Base-by-base conservation (phyloP, 2,329 filamentous ascomycete species). In the Sporothrix euskadiensis region DNA sequence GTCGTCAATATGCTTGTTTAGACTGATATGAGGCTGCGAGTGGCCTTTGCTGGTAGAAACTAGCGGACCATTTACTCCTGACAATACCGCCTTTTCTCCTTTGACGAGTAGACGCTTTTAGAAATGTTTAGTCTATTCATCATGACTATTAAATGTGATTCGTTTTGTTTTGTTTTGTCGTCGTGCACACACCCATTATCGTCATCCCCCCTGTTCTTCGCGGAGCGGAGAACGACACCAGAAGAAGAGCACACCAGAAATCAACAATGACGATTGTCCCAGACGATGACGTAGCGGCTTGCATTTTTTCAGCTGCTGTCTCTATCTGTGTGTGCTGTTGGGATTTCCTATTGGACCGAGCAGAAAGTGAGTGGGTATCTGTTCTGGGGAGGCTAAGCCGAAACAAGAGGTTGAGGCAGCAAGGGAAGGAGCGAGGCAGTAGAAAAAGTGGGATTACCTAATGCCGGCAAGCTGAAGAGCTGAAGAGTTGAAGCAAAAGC, bases 61-160 rank as follows among this genome's bases (percentile, higher is more conserved):
- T 44, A 47, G 39, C 61, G 57, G 57, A 59, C 61, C n/a, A 47
- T 44, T 66, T 47, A 12, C 22, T 47, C 39, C 57, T 61, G 61
- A 12, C 39, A 1, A 6, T 30, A 3, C 22, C n/a, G 4, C 4
- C 35, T 9, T 61, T 41, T 22, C 32, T 32, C 22, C 39, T 65
- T 44, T 8, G 6, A 26, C 47, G 8, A 56, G 30, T 12, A 56
- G 22, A 56, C 22, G 10, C 22, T 56, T 30, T 26, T 14, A 56
- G 14, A 12, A 26, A 12, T 22, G 12, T 56, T 30, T 22, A 26
- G 22, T 56, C 52, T 56, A 14, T 56, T 56, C 10, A 26, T 26
- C 26, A 26, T 56, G 22, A 56, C 22, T 56, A 26, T 56, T 56
- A 1, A 0, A 26, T 56, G 26, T 3, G 7, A 26, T 26, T 26